Evolutionary conservation across 2,329 filamentous ascomycete genomes (phyloP).

Genomic region (Stemphylium lycopersici): DNA sequence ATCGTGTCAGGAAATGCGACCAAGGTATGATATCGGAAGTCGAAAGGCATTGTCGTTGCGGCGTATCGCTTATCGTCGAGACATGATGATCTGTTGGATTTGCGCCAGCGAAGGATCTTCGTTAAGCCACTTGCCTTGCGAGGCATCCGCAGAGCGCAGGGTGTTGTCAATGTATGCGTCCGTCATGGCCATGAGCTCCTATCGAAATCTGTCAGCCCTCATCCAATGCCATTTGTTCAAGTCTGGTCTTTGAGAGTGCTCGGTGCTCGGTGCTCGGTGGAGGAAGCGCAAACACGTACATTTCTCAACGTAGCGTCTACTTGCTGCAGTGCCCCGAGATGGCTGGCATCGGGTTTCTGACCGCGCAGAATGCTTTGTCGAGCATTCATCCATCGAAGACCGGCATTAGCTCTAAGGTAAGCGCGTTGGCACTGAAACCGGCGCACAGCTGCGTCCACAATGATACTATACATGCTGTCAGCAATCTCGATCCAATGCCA

Average conservation of each 20-base stretch:
- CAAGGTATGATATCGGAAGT: neutral
- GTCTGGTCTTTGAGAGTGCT: neutral
- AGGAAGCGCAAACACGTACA: slow-evolving; percentile 45
- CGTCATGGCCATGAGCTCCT: slow-evolving; percentile 65
- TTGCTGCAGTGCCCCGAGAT: slow-evolving; percentile 56
- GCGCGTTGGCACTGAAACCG: slow-evolving; percentile 67
- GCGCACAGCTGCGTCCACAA: slow-evolving; percentile 64
- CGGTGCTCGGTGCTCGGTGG: neutral
- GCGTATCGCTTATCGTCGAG: slow-evolving; percentile 30
- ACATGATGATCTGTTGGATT: slow-evolving; percentile 52
- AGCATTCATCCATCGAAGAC: slow-evolving; percentile 63
- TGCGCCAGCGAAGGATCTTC: slow-evolving; percentile 64
- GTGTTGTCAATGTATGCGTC: slow-evolving; percentile 63
- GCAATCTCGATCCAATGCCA: slow-evolving; percentile 7
- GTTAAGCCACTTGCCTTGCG: slow-evolving; percentile 65
- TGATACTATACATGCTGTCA: slow-evolving; percentile 56
- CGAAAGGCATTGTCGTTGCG: neutral
- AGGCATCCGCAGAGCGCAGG: slow-evolving; percentile 60
- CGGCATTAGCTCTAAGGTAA: slow-evolving; percentile 64
- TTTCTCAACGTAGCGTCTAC: slow-evolving; percentile 56
- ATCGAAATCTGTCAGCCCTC: slow-evolving; percentile 5
- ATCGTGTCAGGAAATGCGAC: neutral
- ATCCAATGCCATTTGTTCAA: neutral
- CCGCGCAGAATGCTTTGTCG: slow-evolving; percentile 59
- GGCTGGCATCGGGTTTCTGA: slow-evolving; percentile 55